Conservation (phyloP, 2,329 filamentous ascomycete species). For the Fusarium nelsonii region DNA sequence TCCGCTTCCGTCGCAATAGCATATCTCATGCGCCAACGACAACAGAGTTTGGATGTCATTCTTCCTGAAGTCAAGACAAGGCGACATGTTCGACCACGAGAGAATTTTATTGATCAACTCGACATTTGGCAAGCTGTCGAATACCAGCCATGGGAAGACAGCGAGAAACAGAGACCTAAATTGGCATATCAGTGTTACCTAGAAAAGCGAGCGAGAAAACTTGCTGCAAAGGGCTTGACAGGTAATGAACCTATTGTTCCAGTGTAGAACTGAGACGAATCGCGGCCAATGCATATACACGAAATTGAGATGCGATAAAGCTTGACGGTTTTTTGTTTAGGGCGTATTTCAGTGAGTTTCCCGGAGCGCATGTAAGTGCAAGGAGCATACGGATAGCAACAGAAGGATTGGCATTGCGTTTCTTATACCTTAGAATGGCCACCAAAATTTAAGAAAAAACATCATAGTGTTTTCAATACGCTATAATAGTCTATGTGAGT, state of each 20-base stretch:
- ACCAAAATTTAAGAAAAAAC: rapidly evolving
- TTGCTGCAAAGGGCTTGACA: constrained; percentile 39
- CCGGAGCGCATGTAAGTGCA: not conserved
- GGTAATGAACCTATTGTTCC: constrained; percentile 40
- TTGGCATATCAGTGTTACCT: constrained; percentile 42
- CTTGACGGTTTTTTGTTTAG: constrained; percentile 17
- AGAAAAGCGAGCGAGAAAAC: constrained; percentile 33
- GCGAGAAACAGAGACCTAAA: constrained; percentile 46
- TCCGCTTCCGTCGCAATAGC: constrained; percentile 50
- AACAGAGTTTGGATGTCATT: constrained; percentile 25
- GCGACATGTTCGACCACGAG: constrained; percentile 46
- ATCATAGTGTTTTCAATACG: rapidly evolving
- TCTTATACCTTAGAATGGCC: not conserved
- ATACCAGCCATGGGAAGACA: constrained; percentile 50
- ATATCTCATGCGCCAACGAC: constrained; percentile 51
- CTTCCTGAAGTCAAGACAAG: constrained; percentile 41
- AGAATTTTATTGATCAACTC: constrained; percentile 51
- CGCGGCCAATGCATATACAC: constrained; percentile 1
- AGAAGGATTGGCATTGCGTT: not conserved
- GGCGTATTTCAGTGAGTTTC: constrained; percentile 14
- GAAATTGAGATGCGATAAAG: constrained; percentile 4
- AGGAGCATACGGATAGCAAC: not conserved
- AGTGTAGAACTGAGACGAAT: constrained; percentile 11
- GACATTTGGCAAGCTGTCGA: constrained; percentile 50
- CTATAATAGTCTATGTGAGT: not conserved